A percentile compares a stretch with the other conserved stretches of the same genome.
phyloP scores from a whole-genome alignment of 1,284 basidiomycete genomes.

The Cutaneotrichosporon arboriforme region DNA sequence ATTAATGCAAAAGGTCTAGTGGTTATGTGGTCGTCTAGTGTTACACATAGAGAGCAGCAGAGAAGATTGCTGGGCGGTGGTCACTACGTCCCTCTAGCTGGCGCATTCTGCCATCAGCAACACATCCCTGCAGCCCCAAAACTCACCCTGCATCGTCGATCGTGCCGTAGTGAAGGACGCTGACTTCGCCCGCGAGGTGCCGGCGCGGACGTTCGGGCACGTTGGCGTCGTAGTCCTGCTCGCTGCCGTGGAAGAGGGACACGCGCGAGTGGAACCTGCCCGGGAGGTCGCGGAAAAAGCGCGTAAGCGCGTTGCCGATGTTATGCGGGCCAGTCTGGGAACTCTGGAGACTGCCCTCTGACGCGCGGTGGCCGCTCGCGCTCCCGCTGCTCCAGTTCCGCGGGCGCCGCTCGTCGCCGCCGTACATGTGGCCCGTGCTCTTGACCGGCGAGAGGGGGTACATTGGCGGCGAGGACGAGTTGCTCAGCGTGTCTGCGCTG shows the following conservation, averaged over 20 bases:
- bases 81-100: slow-evolving; percentile 44
- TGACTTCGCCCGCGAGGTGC: slow-evolving; percentile 42
- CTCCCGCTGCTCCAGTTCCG: not conserved
- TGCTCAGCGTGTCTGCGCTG: not conserved
- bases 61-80: slow-evolving; percentile 47
- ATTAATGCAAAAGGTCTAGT: no score
- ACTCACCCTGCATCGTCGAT: slow-evolving; percentile 42
- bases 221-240: not conserved
- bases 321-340: not conserved
- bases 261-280: slow-evolving; percentile 27
- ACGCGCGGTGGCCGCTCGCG: not conserved
- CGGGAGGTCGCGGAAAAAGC: slow-evolving; percentile 36
- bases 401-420: not conserved
- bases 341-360: not conserved
- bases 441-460: not conserved
- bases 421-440: not conserved
- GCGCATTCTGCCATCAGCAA: slow-evolving; percentile 27
- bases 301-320: slow-evolving; percentile 16
- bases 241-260: slow-evolving; percentile 7
- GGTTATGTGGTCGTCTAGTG: no score
- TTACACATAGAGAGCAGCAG: slow-evolving; percentile 42
- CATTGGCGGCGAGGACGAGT: not conserved
- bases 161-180: slow-evolving; percentile 47
- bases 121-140: slow-evolving; percentile 7
- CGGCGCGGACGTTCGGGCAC: slow-evolving; percentile 5